Evolutionary conservation across 1,284 basidiomycete species (phyloP).

Genomic region (Neolentinus lepideus): DNA sequence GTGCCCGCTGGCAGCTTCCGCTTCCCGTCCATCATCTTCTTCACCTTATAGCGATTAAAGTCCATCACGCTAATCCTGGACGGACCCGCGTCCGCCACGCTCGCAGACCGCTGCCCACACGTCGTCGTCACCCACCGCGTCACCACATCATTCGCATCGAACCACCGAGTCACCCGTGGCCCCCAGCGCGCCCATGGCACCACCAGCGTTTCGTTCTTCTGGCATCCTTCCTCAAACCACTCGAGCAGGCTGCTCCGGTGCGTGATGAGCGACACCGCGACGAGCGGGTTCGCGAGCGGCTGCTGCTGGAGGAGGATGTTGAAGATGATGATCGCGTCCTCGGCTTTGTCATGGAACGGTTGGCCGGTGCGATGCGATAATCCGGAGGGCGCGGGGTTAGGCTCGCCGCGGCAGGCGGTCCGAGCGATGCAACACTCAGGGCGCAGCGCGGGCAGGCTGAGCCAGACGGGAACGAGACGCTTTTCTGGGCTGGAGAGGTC

Average conservation of each 20-base stretch:
- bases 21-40: constrained; percentile 10
- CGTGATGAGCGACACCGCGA: constrained; percentile 30
- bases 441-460: constrained; percentile 28
- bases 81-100: constrained; percentile 12
- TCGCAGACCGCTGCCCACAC: constrained; percentile 35
- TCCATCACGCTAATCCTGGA: constrained; percentile 29
- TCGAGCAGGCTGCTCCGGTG: constrained; percentile 29
- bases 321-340: constrained; percentile 33
- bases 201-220: background rate
- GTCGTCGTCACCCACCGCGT: constrained; percentile 43
- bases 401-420: constrained; percentile 36
- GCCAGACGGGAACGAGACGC: constrained; percentile 10
- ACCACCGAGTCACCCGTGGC: constrained; percentile 31
- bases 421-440: constrained; percentile 17
- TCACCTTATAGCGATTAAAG: constrained; percentile 30
- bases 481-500: constrained; percentile 8
- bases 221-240: constrained; percentile 3
- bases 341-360: constrained; percentile 26
- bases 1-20: background rate
- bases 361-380: background rate
- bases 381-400: constrained; percentile 25
- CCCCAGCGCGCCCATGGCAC: constrained; percentile 38
- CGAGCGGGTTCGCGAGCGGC: constrained; percentile 7
- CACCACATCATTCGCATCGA: constrained; percentile 27
- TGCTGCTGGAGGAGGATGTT: constrained; percentile 24